phyloP scores from a whole-genome alignment of 169 alveolate genomes.

The Cryptosporidium baileyi region DNA sequence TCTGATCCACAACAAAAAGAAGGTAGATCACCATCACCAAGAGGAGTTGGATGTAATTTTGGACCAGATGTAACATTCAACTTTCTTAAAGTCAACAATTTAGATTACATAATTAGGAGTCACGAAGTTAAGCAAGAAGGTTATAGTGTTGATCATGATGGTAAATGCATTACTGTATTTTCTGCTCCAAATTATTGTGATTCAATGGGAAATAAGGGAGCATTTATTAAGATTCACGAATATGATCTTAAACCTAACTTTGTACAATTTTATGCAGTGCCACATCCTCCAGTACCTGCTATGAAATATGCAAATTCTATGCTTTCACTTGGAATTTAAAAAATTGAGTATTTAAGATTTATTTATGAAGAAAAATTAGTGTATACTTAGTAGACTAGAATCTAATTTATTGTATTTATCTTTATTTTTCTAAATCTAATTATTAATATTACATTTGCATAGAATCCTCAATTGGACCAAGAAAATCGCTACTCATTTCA shows the following conservation, averaged over 20 bases:
- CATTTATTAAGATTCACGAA: slow-evolving; percentile 89
- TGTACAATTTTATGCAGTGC: slow-evolving; percentile 90
- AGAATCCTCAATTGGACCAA: slow-evolving; percentile 84
- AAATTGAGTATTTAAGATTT: background rate
- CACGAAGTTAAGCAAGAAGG: slow-evolving; percentile 99
- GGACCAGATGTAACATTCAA: slow-evolving; percentile 97
- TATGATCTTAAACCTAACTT: slow-evolving; percentile 87
- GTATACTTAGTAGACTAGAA: background rate
- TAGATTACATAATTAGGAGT: slow-evolving; percentile 91
- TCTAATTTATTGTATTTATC: background rate
- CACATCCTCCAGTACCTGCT: slow-evolving; percentile 93
- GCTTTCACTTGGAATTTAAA: slow-evolving; percentile 74
- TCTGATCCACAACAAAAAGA: slow-evolving; percentile 94
- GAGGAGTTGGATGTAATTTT: slow-evolving; percentile 95
- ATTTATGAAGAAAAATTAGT: background rate
- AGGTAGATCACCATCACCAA: slow-evolving; percentile 96
- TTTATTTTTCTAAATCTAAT: background rate
- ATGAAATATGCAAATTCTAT: slow-evolving; percentile 91
- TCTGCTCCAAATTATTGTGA: slow-evolving; percentile 99
- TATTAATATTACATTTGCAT: background rate
- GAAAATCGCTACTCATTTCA: slow-evolving; percentile 86
- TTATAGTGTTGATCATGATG: slow-evolving; percentile 95
- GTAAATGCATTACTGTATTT: slow-evolving; percentile 95
- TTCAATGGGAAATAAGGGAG: slow-evolving; percentile 99
- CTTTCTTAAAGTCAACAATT: slow-evolving; percentile 90